Base-by-base conservation (phyloP, 2,329 filamentous ascomycete species). In the Fusarium sp. region DNA sequence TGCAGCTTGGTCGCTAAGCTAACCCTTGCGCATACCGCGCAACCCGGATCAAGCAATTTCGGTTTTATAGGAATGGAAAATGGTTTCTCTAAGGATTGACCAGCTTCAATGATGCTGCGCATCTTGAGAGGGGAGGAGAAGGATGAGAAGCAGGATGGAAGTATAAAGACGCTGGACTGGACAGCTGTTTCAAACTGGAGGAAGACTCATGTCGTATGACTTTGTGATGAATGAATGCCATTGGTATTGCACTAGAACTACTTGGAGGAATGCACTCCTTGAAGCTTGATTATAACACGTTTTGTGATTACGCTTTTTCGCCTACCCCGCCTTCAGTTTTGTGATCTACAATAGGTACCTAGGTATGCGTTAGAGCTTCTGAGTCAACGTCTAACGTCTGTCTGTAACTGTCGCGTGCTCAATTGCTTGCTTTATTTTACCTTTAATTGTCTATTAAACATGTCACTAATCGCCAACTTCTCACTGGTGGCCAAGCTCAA, bases 1-100 rank as follows among this genome's bases (percentile, higher is more conserved):
- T 57, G 50, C 28, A 58, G 66, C 64, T 71, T 77, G 75, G 67
- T 69, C 63, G 73, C 70, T 56, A 77, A 76, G 62, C 70, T 54
- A 75, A 74, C 47, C 44, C 55, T 57, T 43, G 65, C 63, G 68
- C 57, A 66, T 26, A 22, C 33, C 42, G 62, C 72, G 62, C 60
- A 65, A 52, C 72, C 60, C 42, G 74, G 73, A 62, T 66, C 64
- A 73, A 67, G 71, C 54, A 66, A 53, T 66, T 62, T 65, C 60
- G 52, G 63, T 60, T 67, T 46, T 54, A 72, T 55, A 65, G 67
- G 57, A 60, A 64, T 26, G 47, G 57, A 60, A 64, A 53, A 57
- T 61, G 31, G n/a, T 58, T 61, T 49, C 46, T 55, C 46, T 40
- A 60, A 49, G 52, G 63, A 68, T 47, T 59, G 55, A 64, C 31